Percentiles rank a stretch among this genome's conserved stretches.
These are phyloP conservation scores for Limtongia smithiae DNA, from an alignment of 805 yeast genomes.

Conservation along the genomic window DNA sequence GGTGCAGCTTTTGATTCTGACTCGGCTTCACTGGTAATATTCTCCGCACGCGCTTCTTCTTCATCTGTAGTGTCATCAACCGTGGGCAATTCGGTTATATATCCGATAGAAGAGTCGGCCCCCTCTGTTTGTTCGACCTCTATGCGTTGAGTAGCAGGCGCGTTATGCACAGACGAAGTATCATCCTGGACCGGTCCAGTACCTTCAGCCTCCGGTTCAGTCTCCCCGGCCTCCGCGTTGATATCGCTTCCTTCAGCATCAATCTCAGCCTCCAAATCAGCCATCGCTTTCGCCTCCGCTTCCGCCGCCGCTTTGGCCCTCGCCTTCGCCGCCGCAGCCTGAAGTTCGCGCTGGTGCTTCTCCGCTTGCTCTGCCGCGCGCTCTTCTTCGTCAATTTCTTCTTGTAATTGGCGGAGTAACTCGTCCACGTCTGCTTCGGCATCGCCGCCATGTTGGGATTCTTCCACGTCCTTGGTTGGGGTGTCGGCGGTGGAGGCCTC, in stretches of 20 bases:
- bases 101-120: not conserved
- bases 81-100: conserved; percentile 1
- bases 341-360: conserved; percentile 15
- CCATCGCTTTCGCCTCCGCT: conserved; percentile 2
- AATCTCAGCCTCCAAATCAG: not conserved
- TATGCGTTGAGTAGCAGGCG: not conserved
- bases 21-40: no score
- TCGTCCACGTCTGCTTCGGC: conserved; percentile 38
- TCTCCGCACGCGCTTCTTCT: not conserved
- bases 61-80: not conserved
- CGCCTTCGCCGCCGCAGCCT: conserved; percentile 5
- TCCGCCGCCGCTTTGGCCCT: conserved; percentile 14
- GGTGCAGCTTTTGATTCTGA: no score
- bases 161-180: not conserved
- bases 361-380: conserved; percentile 16
- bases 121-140: not conserved
- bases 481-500: not conserved
- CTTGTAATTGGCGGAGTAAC: conserved; percentile 31
- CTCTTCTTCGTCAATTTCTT: conserved; percentile 25
- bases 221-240: not conserved
- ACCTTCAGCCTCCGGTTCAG: conserved; percentile 1
- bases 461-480: not conserved
- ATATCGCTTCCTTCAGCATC: not conserved
- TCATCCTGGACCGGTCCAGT: not conserved
- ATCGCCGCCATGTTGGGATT: not conserved